Percentiles rank a stretch among this genome's conserved stretches.
These are phyloP conservation scores for Fusarium beomiforme DNA, from an alignment of 2,329 filamentous ascomycete genomes.

Conservation along the genomic window DNA sequence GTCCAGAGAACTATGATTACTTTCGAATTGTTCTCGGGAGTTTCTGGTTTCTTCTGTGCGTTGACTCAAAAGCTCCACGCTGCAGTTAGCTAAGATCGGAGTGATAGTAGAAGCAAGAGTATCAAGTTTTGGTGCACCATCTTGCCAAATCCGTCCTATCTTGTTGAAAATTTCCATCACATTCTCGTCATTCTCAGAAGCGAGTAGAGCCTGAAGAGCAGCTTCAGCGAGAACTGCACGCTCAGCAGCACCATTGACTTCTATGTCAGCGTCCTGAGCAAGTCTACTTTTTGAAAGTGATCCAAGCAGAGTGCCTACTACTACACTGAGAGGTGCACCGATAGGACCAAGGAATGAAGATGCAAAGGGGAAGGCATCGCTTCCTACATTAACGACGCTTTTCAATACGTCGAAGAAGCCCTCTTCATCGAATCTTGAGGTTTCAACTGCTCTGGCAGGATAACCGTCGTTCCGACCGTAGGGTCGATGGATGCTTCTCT, in stretches of 20 bases:
- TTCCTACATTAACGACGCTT: conserved; percentile 5
- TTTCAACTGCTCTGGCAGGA: neutral
- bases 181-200: conserved; percentile 4
- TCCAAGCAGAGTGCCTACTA: neutral
- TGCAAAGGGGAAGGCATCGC: neutral
- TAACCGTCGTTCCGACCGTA: neutral
- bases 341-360: neutral
- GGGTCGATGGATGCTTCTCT: neutral
- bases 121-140: conserved; percentile 5
- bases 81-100: conserved; percentile 8
- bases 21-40: neutral
- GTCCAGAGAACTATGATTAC: neutral
- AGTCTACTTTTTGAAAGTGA: neutral
- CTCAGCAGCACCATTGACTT: conserved; percentile 8
- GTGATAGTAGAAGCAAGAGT: conserved; percentile 1
- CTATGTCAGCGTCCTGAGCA: neutral
- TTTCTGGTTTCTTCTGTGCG: neutral
- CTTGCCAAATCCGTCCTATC: conserved; percentile 19
- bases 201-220: conserved; percentile 31
- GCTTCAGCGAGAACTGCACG: conserved; percentile 38
- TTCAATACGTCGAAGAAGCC: conserved; percentile 38
- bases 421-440: conserved; percentile 6
- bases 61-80: neutral
- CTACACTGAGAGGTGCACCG: neutral
- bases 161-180: conserved; percentile 10